Base-by-base conservation (phyloP, 805 yeast species). In the Komagataella ulmi region DNA sequence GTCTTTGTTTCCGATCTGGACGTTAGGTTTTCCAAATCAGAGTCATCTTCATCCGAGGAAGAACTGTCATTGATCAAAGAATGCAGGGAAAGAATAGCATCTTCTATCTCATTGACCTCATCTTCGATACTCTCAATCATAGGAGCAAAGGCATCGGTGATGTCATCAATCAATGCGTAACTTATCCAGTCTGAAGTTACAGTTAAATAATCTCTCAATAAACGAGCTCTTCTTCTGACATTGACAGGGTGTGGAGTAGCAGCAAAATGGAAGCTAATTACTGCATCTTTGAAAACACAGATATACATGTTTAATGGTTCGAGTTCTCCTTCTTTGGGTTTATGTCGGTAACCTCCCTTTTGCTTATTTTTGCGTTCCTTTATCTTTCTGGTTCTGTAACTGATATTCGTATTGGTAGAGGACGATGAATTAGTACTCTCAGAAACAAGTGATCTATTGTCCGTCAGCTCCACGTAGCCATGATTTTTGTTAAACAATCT, bases 131-230 rank as follows among this genome's bases (percentile, higher is more conserved):
- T 79, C 53, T 88, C 95, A 55, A 93, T 90, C 84, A 93, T 80
- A 2, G 99, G 99, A 0, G 95, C 98, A 72, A 88, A 93, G 0
- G 95, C 95, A 72, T 93, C 99, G 0, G 97, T 91, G 56, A 93
- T 88, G 64, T 93, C 98, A 70, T 93, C 99, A 58, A 93, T 88
- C 56, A 93, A 69, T 0, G 98, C 98, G 67, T 93, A 93, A 1
- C 97, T 91, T 48, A 93, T 84, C 99, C 99, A 93, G 65, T 93
- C 98, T 0, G 97, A 81, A 2, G 91, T 80, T 4, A 93, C 96
- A 2, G 87, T 88, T 55, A 93, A 71, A 61, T 90, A 91, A 64
- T 93, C 99, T 55, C 83, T 75, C 55, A 91, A 73, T 56, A 93
- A 69, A 53, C 99, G 74, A 0, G 96, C 95, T 64, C 99, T 79